Base-by-base conservation (phyloP, 2,329 filamentous ascomycete genomes). In the Colletotrichum eremochloae region DNA sequence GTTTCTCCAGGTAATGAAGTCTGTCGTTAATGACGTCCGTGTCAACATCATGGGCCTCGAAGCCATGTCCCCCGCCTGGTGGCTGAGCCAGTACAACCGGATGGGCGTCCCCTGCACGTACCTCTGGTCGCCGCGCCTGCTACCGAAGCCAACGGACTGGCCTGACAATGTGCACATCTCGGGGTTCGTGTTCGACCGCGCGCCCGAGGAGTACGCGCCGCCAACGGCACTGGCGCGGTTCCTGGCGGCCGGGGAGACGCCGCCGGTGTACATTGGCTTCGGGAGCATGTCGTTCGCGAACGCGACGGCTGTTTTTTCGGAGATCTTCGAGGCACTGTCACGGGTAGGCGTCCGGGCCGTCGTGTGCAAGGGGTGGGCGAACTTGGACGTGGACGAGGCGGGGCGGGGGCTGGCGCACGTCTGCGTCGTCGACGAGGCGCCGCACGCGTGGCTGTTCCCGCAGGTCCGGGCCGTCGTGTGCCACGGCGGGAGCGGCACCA, bases 121-220 rank as follows among this genome's bases (percentile, higher is more conserved):
- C 66, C 81, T 85, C 77, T 75, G 80, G 80, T 82, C 81, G 40
- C 80, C 80, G 8, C 77, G 79, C 18, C 81, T 89, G 20, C 86
- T 88, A 7, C 84, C 86, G 1, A 88, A 88, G 74, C 86, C 87
- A 6, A 81, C 80, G 29, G 87, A 89, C 73, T 89, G 87, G 87
- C 86, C 85, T 2, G 82, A 83, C 52, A 85, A 88, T 73, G 86
- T 89, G 60, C 83, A 86, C 62, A 82, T 88, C 42, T 82, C 85
- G n/a, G 87, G 87, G 2, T 89, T 88, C 75, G 86, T 86, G 29
- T 89, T 88, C 71, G 81, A 88, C 1, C 86, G 88, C 62, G 80
- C 84, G 2, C 83, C 84, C 3, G 82, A 81, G 0, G 81, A 78
- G 4, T 86, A 83, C 76, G 81, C 80, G 29, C 84, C 84, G 2